Evolutionary conservation across 495 filamentous ascomycete genomes (phyloP), one percentile per base, ranked within the genome.

Genomic region (Letharia columbiana): DNA sequence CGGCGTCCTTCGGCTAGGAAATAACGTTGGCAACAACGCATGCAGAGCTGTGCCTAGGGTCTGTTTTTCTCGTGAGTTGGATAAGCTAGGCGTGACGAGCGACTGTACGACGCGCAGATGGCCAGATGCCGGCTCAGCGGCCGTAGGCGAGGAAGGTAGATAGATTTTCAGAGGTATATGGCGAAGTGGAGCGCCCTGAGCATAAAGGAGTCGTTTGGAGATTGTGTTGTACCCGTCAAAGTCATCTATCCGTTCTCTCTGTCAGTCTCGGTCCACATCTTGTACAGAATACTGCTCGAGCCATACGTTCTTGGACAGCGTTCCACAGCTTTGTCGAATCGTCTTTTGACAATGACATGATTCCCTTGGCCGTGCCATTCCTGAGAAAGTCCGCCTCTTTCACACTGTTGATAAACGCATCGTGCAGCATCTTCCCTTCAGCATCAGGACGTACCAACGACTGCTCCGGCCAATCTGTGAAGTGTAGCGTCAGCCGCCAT

Each of bases 371-470:
- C 17, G 87, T 96, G 28, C 94, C 92, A 66, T 96, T 92, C 44
- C 94, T 85, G 42, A 96, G 79, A 71, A 91, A 96, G 73, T 96
- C 93, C 28, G 94, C 95, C 81, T 96, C 93, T 75, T 98, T 99
- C 66, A 95, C 91, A 68, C 86, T 89, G 71, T 98, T 96, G 68
- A 95, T 90, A 73, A 91, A 98, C 0, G 91, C 88, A 74, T 98
- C 94, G 64, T 89, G 86, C 71, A 84, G 78, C 44, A 84, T 78
- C 71, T 83, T 82, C 13, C 85, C 85, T 20, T 84, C 77, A 1
- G 74, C 75, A 70, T 91, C 88, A 20, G 88, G 81, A 20, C 80
- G 81, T 44, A 90, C 82, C 39, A 91, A 81, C 40, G 89, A 83
- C 44, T 87, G 83, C 40, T 77, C 71, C 3, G 88, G 88, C 78